Conservation (phyloP, 106 monocot species). For the Dendrobium huoshanense region DNA sequence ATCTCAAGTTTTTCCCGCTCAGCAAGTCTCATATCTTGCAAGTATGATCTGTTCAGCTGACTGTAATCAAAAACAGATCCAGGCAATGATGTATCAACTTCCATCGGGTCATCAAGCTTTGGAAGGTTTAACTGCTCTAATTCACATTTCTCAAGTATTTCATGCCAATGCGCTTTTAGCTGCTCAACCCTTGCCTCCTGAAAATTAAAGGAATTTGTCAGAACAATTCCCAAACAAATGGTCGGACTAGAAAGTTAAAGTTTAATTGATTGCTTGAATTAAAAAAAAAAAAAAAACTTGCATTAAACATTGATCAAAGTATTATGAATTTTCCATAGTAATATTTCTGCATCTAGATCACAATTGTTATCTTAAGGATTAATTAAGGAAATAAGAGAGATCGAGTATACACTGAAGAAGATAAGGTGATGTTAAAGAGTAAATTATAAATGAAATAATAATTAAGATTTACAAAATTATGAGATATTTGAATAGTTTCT, state of each 20-base stretch:
- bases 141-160: conserved; percentile 81
- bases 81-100: conserved; percentile 44
- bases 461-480: no score
- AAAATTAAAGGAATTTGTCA: neutral
- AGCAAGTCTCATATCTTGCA: conserved; percentile 64
- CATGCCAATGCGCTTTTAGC: conserved; percentile 51
- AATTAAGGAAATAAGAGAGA: no score
- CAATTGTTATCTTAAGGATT: no score
- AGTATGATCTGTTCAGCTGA: conserved; percentile 49
- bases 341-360: no score
- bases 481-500: no score
- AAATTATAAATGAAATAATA: no score
- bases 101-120: conserved; percentile 76
- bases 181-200: conserved; percentile 79
- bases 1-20: conserved; percentile 75
- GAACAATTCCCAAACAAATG: neutral
- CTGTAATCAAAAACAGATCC: conserved; percentile 60
- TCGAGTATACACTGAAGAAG: no score
- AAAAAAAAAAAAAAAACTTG: no score
- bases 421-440: no score
- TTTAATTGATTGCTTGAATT: neutral
- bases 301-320: no score
- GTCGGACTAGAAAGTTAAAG: neutral
- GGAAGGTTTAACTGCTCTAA: conserved; percentile 92
- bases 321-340: no score